These are phyloP conservation scores for Gliomastix tumulicola DNA, from an alignment of 2,329 filamentous ascomycete genomes.

Conservation along the genomic window DNA sequence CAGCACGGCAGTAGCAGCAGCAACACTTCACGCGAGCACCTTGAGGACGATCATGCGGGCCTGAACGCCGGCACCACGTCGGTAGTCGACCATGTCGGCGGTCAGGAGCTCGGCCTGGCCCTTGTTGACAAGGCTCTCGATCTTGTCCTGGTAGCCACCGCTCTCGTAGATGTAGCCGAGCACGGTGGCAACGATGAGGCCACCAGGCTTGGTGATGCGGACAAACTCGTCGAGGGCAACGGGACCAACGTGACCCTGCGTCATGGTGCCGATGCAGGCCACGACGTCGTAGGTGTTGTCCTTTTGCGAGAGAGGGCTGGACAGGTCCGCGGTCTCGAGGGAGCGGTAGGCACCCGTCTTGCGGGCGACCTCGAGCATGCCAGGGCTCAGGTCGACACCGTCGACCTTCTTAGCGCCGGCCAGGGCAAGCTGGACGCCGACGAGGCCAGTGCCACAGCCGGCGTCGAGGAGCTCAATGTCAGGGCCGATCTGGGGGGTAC, in stretches of 20 bases:
- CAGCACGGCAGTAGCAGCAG: too few relatives aligned
- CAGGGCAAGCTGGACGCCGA: conserved; percentile 36
- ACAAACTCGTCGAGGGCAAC: conserved; percentile 40
- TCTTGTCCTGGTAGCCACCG: conserved; percentile 37
- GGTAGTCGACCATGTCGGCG: conserved; percentile 21
- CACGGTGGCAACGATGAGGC: conserved; percentile 43
- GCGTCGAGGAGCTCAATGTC: conserved; percentile 38
- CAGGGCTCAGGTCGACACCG: conserved; percentile 42
- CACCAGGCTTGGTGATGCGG: conserved; percentile 36
- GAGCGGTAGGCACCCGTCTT: conserved; percentile 37
- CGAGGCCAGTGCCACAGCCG: conserved; percentile 49
- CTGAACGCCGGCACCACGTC: conserved; percentile 18
- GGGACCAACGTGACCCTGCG: conserved; percentile 47
- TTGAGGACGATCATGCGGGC: conserved; percentile 22
- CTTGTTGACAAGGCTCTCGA: conserved; percentile 24
- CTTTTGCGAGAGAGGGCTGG: conserved; percentile 26
- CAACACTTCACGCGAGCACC: conserved; percentile 6
- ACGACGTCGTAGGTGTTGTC: conserved; percentile 40
- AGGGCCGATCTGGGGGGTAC: conserved; percentile 12
- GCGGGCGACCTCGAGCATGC: conserved; percentile 46
- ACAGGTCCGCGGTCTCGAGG: conserved; percentile 38
- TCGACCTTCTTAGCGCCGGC: conserved; percentile 37
- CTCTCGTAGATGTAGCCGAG: conserved; percentile 40
- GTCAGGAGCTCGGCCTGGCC: conserved; percentile 18
- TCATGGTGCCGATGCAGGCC: conserved; percentile 48